These are phyloP conservation scores for Puccinia brachypodii DNA, from an alignment of 1,284 basidiomycete species.

Conservation along the genomic window DNA sequence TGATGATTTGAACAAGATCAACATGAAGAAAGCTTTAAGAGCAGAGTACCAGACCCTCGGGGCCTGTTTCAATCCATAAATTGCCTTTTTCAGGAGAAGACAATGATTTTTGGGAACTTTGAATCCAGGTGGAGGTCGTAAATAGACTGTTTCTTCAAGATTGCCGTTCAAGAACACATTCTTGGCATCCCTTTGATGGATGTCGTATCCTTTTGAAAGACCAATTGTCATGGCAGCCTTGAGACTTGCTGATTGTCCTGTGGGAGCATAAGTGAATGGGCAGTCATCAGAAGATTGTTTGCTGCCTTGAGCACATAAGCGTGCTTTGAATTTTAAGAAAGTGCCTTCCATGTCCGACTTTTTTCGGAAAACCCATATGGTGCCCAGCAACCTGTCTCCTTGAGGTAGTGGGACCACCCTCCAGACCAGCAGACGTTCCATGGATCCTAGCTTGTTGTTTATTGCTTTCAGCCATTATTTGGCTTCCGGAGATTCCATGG, in stretches of 20 bases:
- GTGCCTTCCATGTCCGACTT: not conserved
- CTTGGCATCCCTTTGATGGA: conserved; percentile 36
- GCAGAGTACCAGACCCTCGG: not conserved
- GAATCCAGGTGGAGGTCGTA: not conserved
- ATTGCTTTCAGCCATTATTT: not conserved
- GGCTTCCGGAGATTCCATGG: not conserved
- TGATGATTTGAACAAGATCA: not conserved
- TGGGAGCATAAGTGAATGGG: conserved; percentile 8
- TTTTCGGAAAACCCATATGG: conserved; percentile 3
- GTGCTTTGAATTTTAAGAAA: not conserved
- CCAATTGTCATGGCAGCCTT: not conserved
- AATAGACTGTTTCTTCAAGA: conserved; percentile 21
- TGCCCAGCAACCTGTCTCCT: not conserved
- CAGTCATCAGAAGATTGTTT: not conserved
- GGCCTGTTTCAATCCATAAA: conserved; percentile 9
- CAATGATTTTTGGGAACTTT: not conserved
- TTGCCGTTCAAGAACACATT: conserved; percentile 15
- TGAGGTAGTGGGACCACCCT: not conserved
- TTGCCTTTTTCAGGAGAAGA: not conserved
- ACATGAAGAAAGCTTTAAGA: not conserved
- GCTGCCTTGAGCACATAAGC: not conserved
- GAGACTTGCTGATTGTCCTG: not conserved
- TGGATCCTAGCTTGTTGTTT: not conserved
- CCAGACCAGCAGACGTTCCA: not conserved
- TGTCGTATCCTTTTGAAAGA: not conserved